Conservation (phyloP, 2,329 filamentous ascomycete species). For the Akanthomyces uredinophilus region DNA sequence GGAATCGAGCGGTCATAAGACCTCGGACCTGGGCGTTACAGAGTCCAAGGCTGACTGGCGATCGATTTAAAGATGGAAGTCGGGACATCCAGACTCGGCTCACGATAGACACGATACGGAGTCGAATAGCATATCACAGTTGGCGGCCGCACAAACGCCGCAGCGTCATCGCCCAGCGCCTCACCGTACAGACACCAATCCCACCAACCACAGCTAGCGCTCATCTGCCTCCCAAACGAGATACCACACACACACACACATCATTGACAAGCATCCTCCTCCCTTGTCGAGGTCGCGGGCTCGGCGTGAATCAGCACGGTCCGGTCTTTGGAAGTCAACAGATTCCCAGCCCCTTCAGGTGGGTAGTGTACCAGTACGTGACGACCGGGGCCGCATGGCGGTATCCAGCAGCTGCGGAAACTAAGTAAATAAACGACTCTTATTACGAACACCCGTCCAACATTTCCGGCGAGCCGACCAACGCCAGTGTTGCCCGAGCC, state of each 20-base stretch:
- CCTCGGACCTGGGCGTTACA: neutral
- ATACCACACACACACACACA: neutral
- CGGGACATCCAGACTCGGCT: too few relatives aligned
- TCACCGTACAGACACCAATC: neutral
- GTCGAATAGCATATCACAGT: neutral
- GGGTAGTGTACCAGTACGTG: neutral
- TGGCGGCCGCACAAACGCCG: neutral
- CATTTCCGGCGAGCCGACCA: neutral
- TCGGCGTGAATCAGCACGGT: neutral
- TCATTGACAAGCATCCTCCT: constrained; percentile 15
- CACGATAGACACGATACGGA: too few relatives aligned
- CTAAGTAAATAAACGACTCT: neutral
- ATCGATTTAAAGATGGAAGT: neutral
- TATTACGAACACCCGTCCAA: too few relatives aligned
- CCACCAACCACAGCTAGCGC: neutral
- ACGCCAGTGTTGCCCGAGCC: neutral
- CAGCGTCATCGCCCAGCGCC: neutral
- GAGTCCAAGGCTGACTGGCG: neutral
- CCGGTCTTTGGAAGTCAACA: neutral
- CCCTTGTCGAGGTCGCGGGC: neutral
- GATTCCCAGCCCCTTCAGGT: neutral
- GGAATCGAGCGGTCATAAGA: neutral
- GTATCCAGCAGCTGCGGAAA: too few relatives aligned
- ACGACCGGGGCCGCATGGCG: neutral
- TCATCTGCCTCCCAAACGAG: neutral